Evolutionary conservation across 208 protist genomes (phyloP).

Genomic region (Trypanosoma avium): DNA sequence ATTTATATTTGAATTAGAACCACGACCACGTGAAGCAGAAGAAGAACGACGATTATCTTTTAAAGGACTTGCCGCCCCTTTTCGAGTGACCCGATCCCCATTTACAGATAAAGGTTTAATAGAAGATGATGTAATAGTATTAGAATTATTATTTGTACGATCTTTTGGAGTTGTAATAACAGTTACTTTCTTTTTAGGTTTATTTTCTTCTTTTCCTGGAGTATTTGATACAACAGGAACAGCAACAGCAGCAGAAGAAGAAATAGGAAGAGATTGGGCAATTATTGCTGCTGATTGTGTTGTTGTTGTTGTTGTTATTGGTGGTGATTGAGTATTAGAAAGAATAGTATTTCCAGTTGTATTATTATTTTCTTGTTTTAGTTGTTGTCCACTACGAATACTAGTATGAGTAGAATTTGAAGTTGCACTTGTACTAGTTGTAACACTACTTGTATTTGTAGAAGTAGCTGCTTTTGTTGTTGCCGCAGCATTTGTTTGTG

Average conservation of each 20-base stretch:
- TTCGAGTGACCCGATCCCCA: not conserved
- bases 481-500: not conserved
- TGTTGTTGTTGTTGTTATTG: not conserved
- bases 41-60: conserved; percentile 2
- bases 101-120: too few relatives aligned
- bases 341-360: not conserved
- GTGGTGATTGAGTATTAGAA: too few relatives aligned
- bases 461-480: not conserved
- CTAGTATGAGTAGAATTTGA: not conserved
- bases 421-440: not conserved
- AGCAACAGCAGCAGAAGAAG: not conserved
- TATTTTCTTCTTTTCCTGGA: conserved; percentile 3
- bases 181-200: conserved; percentile 21
- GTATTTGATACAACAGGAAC: not conserved
- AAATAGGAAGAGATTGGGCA: not conserved
- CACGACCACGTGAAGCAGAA: conserved; percentile 21
- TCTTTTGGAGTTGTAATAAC: conserved; percentile 6
- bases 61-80: conserved; percentile 1
- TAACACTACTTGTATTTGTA: not conserved
- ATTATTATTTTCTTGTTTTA: not conserved
- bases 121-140: not conserved
- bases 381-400: not conserved
- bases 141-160: not conserved
- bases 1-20: not conserved
- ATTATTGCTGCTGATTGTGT: not conserved